Evolutionary conservation across 768 basidiomycete genomes (phyloP), one percentile per base, ranked within the genome.

Genomic region (Termitomyces sp.): DNA sequence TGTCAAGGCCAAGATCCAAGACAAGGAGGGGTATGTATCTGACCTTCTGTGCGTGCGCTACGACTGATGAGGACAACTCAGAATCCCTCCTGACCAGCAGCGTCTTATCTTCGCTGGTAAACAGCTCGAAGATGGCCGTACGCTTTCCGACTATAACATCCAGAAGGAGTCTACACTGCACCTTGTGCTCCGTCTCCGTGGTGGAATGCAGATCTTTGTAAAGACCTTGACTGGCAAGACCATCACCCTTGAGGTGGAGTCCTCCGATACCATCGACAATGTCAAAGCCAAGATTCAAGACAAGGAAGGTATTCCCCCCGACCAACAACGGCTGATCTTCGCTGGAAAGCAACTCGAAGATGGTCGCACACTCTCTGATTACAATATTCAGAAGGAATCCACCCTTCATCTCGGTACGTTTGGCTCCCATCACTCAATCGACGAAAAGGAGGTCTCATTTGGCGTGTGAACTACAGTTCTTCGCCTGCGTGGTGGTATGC

Each of bases 401-500:
- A 64, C 63, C 10, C 59, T 64, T 27, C 63, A 64, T 39, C 75
- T 79, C 54, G 72, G 67, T 52, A 74, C 14, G 42, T 25, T 9
- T 23, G 2, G 8, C 4, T 34, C 9, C 8, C 16, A 5, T 17
- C 8, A 16, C 11, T 17, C 17, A 10, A n/a, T 19, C 1, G 3
- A 16, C 8, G 12, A n/a, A 39, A 7, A 12, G n/a, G 9, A n/a
- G 39, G 6, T 16, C 7, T 41, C 35, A 55, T 27, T 12, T 6
- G 14, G 41, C n/a, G 40, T 32, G 37, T 17, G 12, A n/a, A 32
- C 7, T 34, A 16, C 14, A 52, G 68, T 71, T 21, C 66, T 72
- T 28, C 69, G 71, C 56, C 63, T 70, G 17, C 69, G 68, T 44
- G 69, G 69, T 34, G 68, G 71, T 23, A 79, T 80, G 71, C 69